Evolutionary conservation across 768 basidiomycete species (phyloP), one percentile per base, ranked within the genome.

Genomic region (Pisolithus albus): DNA sequence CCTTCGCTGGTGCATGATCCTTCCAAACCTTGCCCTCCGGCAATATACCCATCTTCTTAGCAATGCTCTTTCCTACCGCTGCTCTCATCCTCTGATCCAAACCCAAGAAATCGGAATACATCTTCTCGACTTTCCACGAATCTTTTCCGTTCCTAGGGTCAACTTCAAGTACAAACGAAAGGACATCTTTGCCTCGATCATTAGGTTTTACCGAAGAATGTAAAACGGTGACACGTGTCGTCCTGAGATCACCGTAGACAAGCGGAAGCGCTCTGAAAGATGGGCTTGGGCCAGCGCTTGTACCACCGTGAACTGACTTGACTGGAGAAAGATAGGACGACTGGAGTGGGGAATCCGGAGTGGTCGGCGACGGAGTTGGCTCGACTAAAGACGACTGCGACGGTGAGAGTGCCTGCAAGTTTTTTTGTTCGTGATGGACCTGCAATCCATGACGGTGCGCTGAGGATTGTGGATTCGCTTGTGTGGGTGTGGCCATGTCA

Each of bases 11-110:
- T 0, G 94, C 93, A 66, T 95, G 92, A 70, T 98, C 96, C 68
- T 83, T 94, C 89, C 95, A 97, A 8, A 96, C 73, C 67, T 86
- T 88, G 23, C 90, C 89, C 65, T 99, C 96, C 1, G 96, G 96
- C 52, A 99, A 67, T 49, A 70, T 75, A 18, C 75, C 83, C 45
- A 98, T 83, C 69, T 81, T 88, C 74, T 92, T 93, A 40, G 76
- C 79, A 18, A 87, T 72, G 46, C 78, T 79, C 65, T 83, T 86
- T 13, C 84, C 82, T 19, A 74, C 61, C 21, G 58, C 55, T 19
- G 65, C 61, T 49, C 89, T 81, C 47, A 97, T 77, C 23, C 84
- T 78, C 55, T 83, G 78, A 62, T 99, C 96, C 38, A 99, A 73
- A 46, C 78, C 82, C n/a, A 95, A 72, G 19, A 98, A 88, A 57